Percentiles rank a stretch among this genome's conserved stretches.
These are phyloP conservation scores for Psilocybe subaeruginosa DNA, from an alignment of 768 basidiomycete species.

Conservation along the genomic window DNA sequence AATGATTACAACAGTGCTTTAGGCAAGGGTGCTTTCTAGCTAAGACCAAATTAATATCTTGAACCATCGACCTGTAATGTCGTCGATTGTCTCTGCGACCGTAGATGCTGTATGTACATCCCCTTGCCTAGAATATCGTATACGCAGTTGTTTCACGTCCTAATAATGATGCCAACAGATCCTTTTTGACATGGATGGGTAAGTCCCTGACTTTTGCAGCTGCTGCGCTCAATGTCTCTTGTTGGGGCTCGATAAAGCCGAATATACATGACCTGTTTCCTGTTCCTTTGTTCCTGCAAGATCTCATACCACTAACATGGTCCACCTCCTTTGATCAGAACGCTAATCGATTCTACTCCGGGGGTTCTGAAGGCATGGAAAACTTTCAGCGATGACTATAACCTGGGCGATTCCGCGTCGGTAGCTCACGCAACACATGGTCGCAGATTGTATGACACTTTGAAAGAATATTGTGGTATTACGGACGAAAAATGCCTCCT, in stretches of 20 bases:
- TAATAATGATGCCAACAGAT: conserved; percentile 41
- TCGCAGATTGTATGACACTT: conserved; percentile 73
- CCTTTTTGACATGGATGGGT: conserved; percentile 77
- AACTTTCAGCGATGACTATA: conserved; percentile 65
- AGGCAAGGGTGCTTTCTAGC: no score
- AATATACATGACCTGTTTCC: background rate
- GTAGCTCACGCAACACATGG: conserved; percentile 73
- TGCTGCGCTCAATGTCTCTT: background rate
- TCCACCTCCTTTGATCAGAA: conserved; percentile 39
- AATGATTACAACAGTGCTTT: no score
- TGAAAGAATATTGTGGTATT: conserved; percentile 70
- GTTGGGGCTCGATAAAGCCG: background rate
- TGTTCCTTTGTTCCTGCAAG: conserved; percentile 4
- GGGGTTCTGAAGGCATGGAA: conserved; percentile 83
- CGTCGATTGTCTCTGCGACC: conserved; percentile 33
- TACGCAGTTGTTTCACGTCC: background rate
- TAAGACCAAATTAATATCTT: background rate
- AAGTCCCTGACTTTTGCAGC: conserved; percentile 17
- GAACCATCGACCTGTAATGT: conserved; percentile 25
- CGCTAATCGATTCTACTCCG: conserved; percentile 81
- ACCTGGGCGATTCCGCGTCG: conserved; percentile 46
- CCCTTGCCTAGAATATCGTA: background rate
- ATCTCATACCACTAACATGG: background rate
- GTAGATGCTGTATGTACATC: conserved; percentile 55
- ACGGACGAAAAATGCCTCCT: conserved; percentile 56